A percentile compares a stretch with the other conserved stretches of the same genome.
Conservation (phyloP, 2,329 filamentous ascomycete genomes). For the Mycosphaerella sp. region DNA sequence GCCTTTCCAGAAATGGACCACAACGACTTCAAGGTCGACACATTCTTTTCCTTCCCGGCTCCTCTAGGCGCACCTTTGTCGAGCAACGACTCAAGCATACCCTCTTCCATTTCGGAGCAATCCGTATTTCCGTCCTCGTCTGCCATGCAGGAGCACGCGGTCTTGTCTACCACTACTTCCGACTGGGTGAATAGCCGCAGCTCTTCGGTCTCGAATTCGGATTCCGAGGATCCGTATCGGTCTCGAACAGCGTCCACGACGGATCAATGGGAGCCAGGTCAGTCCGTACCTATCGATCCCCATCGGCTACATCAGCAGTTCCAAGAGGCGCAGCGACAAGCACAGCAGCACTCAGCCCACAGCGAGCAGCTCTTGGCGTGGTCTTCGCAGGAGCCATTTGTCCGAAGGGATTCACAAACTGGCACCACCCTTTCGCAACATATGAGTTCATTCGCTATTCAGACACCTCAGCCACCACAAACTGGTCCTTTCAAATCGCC, state of each 20-base stretch:
- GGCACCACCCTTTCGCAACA: slow-evolving; percentile 31
- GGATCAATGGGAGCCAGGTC: slow-evolving; percentile 34
- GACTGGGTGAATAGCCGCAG: slow-evolving; percentile 32
- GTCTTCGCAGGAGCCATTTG: slow-evolving; percentile 29
- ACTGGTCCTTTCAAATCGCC: slow-evolving; percentile 32
- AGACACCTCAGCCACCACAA: slow-evolving; percentile 29
- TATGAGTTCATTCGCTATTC: slow-evolving; percentile 33
- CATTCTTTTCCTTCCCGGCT: slow-evolving; percentile 18
- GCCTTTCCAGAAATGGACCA: slow-evolving; percentile 24
- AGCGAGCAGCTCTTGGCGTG: slow-evolving; percentile 32
- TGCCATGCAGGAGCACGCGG: slow-evolving; percentile 21
- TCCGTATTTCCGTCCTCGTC: slow-evolving; percentile 24
- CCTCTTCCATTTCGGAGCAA: slow-evolving; percentile 26
- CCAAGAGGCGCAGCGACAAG: slow-evolving; percentile 25
- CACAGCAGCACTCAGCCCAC: neutral
- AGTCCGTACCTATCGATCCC: slow-evolving; percentile 34
- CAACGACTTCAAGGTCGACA: slow-evolving; percentile 22
- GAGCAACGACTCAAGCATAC: slow-evolving; percentile 27
- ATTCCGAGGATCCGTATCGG: slow-evolving; percentile 10
- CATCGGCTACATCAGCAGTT: slow-evolving; percentile 32
- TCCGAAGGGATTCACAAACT: slow-evolving; percentile 29
- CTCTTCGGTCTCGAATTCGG: slow-evolving; percentile 27
- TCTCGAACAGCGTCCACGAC: slow-evolving; percentile 15
- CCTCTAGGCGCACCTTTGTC: slow-evolving; percentile 22
- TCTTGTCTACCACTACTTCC: slow-evolving; percentile 25